A percentile compares a stretch with the other conserved stretches of the same genome.
phyloP scores from a whole-genome alignment of 805 yeast genomes.

The Candida argentea region DNA sequence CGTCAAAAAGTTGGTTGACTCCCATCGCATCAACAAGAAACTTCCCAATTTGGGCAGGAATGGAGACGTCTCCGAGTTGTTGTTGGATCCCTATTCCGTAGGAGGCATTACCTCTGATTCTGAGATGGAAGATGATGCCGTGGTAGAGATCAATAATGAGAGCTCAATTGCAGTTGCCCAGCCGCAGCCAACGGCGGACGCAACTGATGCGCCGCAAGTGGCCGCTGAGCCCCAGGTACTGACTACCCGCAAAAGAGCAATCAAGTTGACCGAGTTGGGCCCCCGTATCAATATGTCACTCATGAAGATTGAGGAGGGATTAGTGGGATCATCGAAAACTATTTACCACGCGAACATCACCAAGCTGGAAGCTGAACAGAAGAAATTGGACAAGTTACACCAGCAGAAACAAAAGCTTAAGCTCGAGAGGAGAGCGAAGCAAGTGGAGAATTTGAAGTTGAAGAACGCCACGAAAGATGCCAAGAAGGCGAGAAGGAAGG shows the following conservation, averaged over 20 bases:
- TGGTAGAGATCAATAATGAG: conserved; percentile 46
- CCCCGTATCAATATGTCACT: conserved; percentile 75
- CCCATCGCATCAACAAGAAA: conserved; percentile 51
- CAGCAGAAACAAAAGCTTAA: conserved; percentile 49
- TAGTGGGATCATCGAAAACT: conserved; percentile 77
- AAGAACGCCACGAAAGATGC: conserved; percentile 67
- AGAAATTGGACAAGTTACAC: conserved; percentile 58
- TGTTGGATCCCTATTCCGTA: conserved; percentile 74
- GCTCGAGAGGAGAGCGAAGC: conserved; percentile 65
- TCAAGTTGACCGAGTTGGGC: conserved; percentile 86
- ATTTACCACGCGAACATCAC: conserved; percentile 65
- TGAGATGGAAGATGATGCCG: conserved; percentile 86
- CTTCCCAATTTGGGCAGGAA: conserved; percentile 63
- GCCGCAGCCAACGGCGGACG: conserved; percentile 11
- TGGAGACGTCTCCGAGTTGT: conserved; percentile 71
- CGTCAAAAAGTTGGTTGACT: conserved; percentile 58
- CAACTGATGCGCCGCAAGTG: conserved; percentile 8
- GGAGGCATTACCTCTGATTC: conserved; percentile 83
- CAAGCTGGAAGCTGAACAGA: conserved; percentile 54
- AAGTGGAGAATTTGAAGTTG: conserved; percentile 65
- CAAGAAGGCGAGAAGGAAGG: conserved; percentile 59
- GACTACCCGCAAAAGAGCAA: conserved; percentile 59
- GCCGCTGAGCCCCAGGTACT: conserved; percentile 6
- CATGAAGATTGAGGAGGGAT: conserved; percentile 83
- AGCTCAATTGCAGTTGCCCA: conserved; percentile 8